Conservation (phyloP, 2,329 filamentous ascomycete species). For the Dryadomyces sulphureus region DNA sequence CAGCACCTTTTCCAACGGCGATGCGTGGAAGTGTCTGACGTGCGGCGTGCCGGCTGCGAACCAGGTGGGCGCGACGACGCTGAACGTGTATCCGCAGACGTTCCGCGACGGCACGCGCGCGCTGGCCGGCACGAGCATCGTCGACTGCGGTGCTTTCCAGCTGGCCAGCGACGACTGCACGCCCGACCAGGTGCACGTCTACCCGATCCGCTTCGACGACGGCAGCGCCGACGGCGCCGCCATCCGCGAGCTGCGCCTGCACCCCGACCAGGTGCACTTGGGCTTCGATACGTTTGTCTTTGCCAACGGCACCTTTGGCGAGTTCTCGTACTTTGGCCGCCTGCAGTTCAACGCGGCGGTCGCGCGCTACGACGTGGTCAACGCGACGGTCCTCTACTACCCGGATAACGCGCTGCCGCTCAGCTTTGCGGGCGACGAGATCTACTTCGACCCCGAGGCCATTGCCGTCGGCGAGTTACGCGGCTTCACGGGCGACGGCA, state of each 20-base stretch:
- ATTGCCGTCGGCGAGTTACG: slow-evolving; percentile 27
- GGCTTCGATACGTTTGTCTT: slow-evolving; percentile 27
- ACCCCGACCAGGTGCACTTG: slow-evolving; percentile 28
- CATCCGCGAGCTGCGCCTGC: slow-evolving; percentile 27
- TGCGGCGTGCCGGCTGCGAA: slow-evolving; percentile 25
- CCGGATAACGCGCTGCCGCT: slow-evolving; percentile 12
- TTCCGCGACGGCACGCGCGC: slow-evolving; percentile 23
- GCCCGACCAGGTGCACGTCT: slow-evolving; percentile 21
- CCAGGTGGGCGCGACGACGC: slow-evolving; percentile 10
- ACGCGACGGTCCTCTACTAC: slow-evolving; percentile 21
- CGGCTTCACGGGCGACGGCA: slow-evolving; percentile 26
- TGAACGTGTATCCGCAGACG: slow-evolving; percentile 26
- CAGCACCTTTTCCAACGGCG: slow-evolving; percentile 25
- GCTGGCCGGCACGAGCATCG: slow-evolving; percentile 18
- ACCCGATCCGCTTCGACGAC: slow-evolving; percentile 23
- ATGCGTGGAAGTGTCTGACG: slow-evolving; percentile 31
- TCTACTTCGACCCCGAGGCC: background rate
- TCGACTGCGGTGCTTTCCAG: slow-evolving; percentile 21
- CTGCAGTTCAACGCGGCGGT: slow-evolving; percentile 23
- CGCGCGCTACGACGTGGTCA: slow-evolving; percentile 23
- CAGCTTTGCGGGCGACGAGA: slow-evolving; percentile 10
- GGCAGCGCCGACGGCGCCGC: slow-evolving; percentile 17
- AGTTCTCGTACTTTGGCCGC: slow-evolving; percentile 21
- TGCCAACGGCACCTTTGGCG: slow-evolving; percentile 11
- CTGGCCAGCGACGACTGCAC: slow-evolving; percentile 22